Evolutionary conservation across 1,284 basidiomycete genomes (phyloP).

Genomic region (Vanrija humicola): DNA sequence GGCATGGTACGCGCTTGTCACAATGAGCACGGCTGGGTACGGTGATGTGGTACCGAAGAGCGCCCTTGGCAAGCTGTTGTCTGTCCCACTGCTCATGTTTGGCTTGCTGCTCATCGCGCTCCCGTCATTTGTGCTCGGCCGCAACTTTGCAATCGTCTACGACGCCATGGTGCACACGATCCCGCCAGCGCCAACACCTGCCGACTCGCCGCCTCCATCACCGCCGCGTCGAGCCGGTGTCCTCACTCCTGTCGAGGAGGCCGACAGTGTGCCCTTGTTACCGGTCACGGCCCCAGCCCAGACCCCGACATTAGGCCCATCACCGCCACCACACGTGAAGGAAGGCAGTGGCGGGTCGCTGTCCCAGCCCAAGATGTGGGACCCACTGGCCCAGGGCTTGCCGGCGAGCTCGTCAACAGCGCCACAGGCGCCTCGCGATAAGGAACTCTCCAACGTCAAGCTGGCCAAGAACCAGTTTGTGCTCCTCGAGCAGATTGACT

Average conservation of each 20-base stretch:
- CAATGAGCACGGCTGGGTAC: slow-evolving; percentile 51
- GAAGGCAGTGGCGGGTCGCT: no score
- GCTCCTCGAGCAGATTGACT: slow-evolving; percentile 44
- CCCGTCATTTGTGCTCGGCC: slow-evolving; percentile 79
- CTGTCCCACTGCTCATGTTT: slow-evolving; percentile 76
- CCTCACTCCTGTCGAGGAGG: slow-evolving; percentile 1
- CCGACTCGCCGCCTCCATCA: neutral
- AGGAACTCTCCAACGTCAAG: slow-evolving; percentile 47
- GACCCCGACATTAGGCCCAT: no score
- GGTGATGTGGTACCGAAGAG: slow-evolving; percentile 81
- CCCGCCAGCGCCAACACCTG: slow-evolving; percentile 3
- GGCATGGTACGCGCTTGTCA: slow-evolving; percentile 63
- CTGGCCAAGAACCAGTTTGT: slow-evolving; percentile 49
- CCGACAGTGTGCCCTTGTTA: neutral
- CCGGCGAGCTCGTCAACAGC: neutral
- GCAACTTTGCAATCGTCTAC: slow-evolving; percentile 84
- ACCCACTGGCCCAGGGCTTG: slow-evolving; percentile 3
- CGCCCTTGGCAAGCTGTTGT: slow-evolving; percentile 73
- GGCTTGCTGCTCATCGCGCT: slow-evolving; percentile 80
- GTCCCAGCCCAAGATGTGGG: neutral
- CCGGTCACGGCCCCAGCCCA: neutral
- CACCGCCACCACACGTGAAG: no score
- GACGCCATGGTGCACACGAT: slow-evolving; percentile 58
- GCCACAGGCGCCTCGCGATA: slow-evolving; percentile 5
- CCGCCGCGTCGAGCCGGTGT: neutral